Evolutionary conservation across 768 basidiomycete species (phyloP).

Genomic region (Asterophora parasitica): DNA sequence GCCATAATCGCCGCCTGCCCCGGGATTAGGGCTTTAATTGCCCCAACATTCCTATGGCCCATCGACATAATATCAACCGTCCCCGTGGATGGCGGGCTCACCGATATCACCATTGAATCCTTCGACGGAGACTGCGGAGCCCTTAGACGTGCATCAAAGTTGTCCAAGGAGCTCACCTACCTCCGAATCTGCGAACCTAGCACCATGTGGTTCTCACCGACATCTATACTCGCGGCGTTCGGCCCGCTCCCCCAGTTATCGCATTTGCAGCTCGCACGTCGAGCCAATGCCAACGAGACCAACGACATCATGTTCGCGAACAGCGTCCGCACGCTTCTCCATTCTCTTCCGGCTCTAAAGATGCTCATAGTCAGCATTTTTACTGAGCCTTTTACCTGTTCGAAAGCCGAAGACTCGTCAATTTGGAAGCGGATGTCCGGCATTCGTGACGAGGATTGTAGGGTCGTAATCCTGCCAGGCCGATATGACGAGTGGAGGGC

Average conservation of each 20-base stretch:
- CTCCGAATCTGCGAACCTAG: constrained; percentile 37
- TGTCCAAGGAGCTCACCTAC: constrained; percentile 26
- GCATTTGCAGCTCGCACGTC: constrained; percentile 36
- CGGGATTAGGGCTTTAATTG: constrained; percentile 25
- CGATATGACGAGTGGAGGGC: constrained; percentile 20
- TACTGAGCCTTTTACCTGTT: constrained; percentile 12
- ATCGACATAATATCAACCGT: constrained; percentile 14
- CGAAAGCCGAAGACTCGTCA: constrained; percentile 17
- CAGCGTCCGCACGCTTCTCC: constrained; percentile 27
- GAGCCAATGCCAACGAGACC: constrained; percentile 34
- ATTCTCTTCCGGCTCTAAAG: constrained; percentile 23
- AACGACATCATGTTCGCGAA: constrained; percentile 35
- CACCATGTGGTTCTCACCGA: constrained; percentile 31
- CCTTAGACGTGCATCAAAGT: not conserved
- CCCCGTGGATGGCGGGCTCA: constrained; percentile 13
- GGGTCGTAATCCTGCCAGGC: constrained; percentile 22
- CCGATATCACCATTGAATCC: constrained; percentile 25
- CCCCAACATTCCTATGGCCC: constrained; percentile 22
- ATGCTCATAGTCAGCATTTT: constrained; percentile 34
- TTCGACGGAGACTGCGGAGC: constrained; percentile 17
- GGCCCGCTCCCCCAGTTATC: constrained; percentile 32
- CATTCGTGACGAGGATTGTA: constrained; percentile 18
- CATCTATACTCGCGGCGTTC: constrained; percentile 27
- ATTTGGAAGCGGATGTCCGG: constrained; percentile 23
- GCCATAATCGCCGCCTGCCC: constrained; percentile 30